Conservation (phyloP, 768 basidiomycete species). For the Clitopilus hobsonii region DNA sequence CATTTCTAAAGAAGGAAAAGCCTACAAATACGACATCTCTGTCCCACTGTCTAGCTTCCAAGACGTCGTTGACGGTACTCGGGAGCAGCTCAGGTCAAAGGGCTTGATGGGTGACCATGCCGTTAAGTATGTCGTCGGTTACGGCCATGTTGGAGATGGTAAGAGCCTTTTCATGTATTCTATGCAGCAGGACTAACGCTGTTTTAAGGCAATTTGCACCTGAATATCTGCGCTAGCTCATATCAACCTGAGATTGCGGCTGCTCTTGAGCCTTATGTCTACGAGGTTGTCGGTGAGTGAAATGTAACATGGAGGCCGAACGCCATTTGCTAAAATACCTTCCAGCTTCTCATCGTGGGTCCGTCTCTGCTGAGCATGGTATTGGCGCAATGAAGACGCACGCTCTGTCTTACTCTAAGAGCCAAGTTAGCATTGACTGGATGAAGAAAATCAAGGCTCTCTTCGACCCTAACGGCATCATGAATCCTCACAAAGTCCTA, state of each 20-base stretch:
- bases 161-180: slow-evolving; percentile 19
- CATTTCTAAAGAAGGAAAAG: slow-evolving; percentile 87
- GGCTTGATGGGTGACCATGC: slow-evolving; percentile 67
- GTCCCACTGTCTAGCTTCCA: slow-evolving; percentile 86
- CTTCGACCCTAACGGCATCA: slow-evolving; percentile 88
- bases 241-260: slow-evolving; percentile 82
- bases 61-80: slow-evolving; percentile 75
- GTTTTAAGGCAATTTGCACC: slow-evolving; percentile 78
- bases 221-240: slow-evolving; percentile 82
- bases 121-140: slow-evolving; percentile 86
- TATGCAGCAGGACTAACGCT: background rate
- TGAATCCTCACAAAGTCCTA: slow-evolving; percentile 89
- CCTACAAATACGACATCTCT: slow-evolving; percentile 96
- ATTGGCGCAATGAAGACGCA: slow-evolving; percentile 95
- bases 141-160: slow-evolving; percentile 97
- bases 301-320: background rate
- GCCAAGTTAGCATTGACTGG: slow-evolving; percentile 67
- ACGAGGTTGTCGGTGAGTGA: slow-evolving; percentile 77
- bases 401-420: slow-evolving; percentile 86
- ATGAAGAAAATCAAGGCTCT: slow-evolving; percentile 89
- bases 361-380: slow-evolving; percentile 96
- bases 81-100: slow-evolving; percentile 64
- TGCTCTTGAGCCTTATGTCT: slow-evolving; percentile 92
- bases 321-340: background rate
- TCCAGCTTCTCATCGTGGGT: slow-evolving; percentile 74